A percentile compares a stretch with the other conserved stretches of the same genome.
phyloP scores from a whole-genome alignment of 2,329 filamentous ascomycete species.

The Lecanoromycetidae sp. region DNA sequence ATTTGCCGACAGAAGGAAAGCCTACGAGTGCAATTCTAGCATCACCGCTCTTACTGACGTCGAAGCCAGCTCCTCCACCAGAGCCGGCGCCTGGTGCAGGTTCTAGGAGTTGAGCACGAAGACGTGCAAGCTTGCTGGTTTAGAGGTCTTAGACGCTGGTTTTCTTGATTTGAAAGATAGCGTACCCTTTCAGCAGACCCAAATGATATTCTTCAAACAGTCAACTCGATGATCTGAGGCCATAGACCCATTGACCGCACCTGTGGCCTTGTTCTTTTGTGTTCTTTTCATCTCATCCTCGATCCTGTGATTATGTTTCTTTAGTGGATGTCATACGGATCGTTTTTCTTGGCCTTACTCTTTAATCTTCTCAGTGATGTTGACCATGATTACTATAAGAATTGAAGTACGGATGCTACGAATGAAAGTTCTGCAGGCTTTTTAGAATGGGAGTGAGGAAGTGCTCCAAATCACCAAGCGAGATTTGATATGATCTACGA shows the following conservation, averaged over 20 bases:
- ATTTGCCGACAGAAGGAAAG: constrained; percentile 98
- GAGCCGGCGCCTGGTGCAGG: constrained; percentile 67
- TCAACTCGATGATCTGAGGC: constrained; percentile 5
- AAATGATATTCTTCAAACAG: constrained; percentile 75
- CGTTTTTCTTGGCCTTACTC: too few species aligned
- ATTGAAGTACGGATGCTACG: neutral
- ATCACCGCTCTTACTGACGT: constrained; percentile 92
- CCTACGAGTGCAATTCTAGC: constrained; percentile 93
- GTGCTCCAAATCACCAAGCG: too few species aligned
- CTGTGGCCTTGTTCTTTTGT: constrained; percentile 98
- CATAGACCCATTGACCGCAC: constrained; percentile 37
- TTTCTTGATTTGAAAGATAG: constrained; percentile 4
- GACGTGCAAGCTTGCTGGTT: constrained; percentile 78
- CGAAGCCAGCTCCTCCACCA: constrained; percentile 68
- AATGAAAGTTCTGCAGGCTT: too few species aligned
- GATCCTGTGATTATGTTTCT: constrained; percentile 52
- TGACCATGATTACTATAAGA: constrained; percentile 57
- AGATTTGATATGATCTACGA: neutral
- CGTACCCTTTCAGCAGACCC: constrained; percentile 89
- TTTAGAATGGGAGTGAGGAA: too few species aligned
- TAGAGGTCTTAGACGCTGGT: neutral
- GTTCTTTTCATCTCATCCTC: constrained; percentile 99
- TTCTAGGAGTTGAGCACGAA: constrained; percentile 88
- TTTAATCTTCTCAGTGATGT: constrained; percentile 99
- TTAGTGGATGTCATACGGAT: constrained; percentile 9